Conservation (phyloP, 345 rosid species). For the Pelargonium nanum region DNA sequence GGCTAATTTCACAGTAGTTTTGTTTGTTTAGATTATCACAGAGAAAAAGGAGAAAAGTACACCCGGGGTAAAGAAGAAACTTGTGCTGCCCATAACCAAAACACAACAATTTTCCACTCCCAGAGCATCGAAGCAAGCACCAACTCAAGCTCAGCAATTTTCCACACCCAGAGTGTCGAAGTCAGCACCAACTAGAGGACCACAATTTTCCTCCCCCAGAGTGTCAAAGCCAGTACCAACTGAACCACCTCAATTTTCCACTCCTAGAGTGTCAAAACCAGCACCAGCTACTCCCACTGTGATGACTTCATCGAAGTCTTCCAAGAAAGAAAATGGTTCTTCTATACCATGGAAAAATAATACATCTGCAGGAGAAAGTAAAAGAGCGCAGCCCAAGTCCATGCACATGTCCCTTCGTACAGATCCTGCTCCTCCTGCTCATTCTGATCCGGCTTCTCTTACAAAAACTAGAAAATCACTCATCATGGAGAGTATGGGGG, state of each 20-base stretch:
- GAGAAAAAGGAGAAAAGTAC: conserved; percentile 21
- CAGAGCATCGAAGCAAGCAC: not conserved
- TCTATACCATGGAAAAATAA: conserved; percentile 25
- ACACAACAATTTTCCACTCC: not conserved
- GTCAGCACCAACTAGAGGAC: conserved; percentile 17
- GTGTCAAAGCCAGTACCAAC: conserved; percentile 37
- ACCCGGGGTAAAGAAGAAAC: conserved; percentile 25
- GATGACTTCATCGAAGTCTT: conserved; percentile 17
- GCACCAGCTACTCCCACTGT: not conserved
- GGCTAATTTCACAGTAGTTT: conserved; percentile 1
- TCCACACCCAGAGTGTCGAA: conserved; percentile 41
- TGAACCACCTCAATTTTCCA: conserved; percentile 32
- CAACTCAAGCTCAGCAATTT: conserved; percentile 18
- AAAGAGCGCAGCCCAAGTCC: conserved; percentile 60
- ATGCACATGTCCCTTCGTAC: conserved; percentile 56
- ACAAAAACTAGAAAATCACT: conserved; percentile 31
- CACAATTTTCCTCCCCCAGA: conserved; percentile 37
- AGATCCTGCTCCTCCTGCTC: conserved; percentile 37
- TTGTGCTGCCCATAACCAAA: conserved; percentile 14
- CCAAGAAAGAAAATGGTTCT: conserved; percentile 29
- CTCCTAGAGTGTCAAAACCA: conserved; percentile 44
- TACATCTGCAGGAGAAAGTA: conserved; percentile 24
- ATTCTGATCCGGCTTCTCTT: conserved; percentile 32
- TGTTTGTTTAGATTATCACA: conserved; percentile 23
- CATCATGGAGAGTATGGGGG: conserved; percentile 65